Evolutionary conservation across 768 basidiomycete genomes (phyloP).

Genomic region (Boletus insuetus): DNA sequence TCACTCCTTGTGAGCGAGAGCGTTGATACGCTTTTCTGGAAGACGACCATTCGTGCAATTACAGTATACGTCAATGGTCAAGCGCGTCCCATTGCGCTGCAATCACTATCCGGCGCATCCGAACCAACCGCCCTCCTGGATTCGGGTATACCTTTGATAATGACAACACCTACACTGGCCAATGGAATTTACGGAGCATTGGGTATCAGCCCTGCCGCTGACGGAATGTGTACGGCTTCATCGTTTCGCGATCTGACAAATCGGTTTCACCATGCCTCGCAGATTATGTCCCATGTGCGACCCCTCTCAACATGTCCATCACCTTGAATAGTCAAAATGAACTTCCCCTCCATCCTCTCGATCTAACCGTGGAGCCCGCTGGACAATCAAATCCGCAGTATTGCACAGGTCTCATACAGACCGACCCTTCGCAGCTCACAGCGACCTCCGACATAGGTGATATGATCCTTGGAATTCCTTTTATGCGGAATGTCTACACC

Average conservation of each 20-base stretch:
- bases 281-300: constrained; percentile 76
- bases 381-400: constrained; percentile 39
- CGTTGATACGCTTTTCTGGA: constrained; percentile 58
- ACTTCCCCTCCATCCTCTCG: constrained; percentile 71
- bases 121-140: constrained; percentile 71
- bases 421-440: constrained; percentile 43
- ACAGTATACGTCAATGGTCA: constrained; percentile 57
- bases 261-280: constrained; percentile 6
- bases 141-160: constrained; percentile 64
- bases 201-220: constrained; percentile 53
- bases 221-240: constrained; percentile 58
- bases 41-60: constrained; percentile 52
- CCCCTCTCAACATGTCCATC: constrained; percentile 69
- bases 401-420: constrained; percentile 71
- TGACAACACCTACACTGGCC: constrained; percentile 58
- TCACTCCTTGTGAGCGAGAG: constrained; percentile 41
- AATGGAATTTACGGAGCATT: constrained; percentile 79
- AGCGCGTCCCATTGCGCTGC: constrained; percentile 39
- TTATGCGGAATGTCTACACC: constrained; percentile 72
- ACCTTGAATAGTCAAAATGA: constrained; percentile 56
- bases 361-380: constrained; percentile 54
- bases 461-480: constrained; percentile 77
- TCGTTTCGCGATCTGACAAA: background rate
- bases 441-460: constrained; percentile 47
- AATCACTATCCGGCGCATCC: constrained; percentile 37